These are phyloP conservation scores for Pisolithus tinctorius DNA, from an alignment of 768 basidiomycete species.

Conservation along the genomic window DNA sequence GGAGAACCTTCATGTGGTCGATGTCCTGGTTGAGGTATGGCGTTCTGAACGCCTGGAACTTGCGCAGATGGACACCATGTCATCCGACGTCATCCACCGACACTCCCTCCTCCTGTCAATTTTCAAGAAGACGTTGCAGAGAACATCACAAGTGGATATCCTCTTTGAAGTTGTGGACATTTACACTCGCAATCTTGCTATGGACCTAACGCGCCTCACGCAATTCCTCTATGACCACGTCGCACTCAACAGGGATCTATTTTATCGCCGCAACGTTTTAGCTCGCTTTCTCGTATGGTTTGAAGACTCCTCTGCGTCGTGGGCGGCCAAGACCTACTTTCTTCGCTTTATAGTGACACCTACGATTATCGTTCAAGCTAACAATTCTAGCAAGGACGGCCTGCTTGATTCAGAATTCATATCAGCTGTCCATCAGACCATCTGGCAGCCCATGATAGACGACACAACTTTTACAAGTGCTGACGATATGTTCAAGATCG, in stretches of 20 bases:
- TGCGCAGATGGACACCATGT: constrained; percentile 36
- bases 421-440: constrained; percentile 55
- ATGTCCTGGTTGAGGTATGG: constrained; percentile 74
- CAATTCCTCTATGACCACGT: constrained; percentile 86
- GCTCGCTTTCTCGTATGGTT: constrained; percentile 86
- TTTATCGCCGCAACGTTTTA: constrained; percentile 77
- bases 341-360: constrained; percentile 85
- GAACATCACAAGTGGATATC: constrained; percentile 75
- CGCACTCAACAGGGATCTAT: constrained; percentile 59
- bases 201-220: constrained; percentile 72
- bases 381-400: constrained; percentile 45
- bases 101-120: constrained; percentile 66
- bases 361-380: constrained; percentile 71
- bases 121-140: constrained; percentile 65
- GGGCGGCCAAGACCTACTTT: constrained; percentile 73
- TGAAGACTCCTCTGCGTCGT: constrained; percentile 51
- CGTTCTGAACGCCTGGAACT: constrained; percentile 38
- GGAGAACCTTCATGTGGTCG: constrained; percentile 59
- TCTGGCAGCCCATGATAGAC: constrained; percentile 78
- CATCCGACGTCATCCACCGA: constrained; percentile 49
- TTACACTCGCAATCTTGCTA: constrained; percentile 71
- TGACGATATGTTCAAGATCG: constrained; percentile 87
- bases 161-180: constrained; percentile 82
- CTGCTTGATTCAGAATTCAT: constrained; percentile 72
- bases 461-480: constrained; percentile 43